Percentiles rank a stretch among this genome's conserved stretches.
Conservation (phyloP, 306 rosid genomes). For the Ammopiptanthus mongolicus region DNA sequence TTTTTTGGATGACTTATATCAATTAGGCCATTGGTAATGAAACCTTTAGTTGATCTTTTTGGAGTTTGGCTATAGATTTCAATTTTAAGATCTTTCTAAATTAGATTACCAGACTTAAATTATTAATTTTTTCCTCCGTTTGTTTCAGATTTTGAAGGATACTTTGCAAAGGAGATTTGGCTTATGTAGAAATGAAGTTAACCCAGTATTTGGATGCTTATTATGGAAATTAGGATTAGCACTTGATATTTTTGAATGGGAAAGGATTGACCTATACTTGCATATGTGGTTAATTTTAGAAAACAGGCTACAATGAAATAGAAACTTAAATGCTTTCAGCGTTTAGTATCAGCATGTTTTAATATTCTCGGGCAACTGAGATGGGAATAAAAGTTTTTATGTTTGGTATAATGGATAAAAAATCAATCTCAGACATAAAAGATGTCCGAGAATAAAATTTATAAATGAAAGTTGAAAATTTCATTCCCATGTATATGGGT, state of each 20-base stretch:
- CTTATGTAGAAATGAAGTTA: slow-evolving; percentile 8
- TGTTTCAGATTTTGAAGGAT: slow-evolving; percentile 14
- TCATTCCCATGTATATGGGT: too few species aligned
- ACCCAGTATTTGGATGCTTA: slow-evolving; percentile 16
- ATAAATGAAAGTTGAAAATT: too few species aligned
- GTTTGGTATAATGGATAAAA: too few species aligned
- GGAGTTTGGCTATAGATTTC: neutral
- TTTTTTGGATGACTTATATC: neutral
- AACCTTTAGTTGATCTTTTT: neutral
- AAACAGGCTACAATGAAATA: slow-evolving; percentile 20
- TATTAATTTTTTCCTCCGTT: neutral
- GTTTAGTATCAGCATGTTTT: too few species aligned
- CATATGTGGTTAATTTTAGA: slow-evolving; percentile 6
- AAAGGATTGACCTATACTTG: slow-evolving; percentile 6
- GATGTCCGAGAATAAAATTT: too few species aligned
- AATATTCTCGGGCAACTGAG: too few species aligned
- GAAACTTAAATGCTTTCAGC: slow-evolving; percentile 4
- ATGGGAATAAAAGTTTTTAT: too few species aligned
- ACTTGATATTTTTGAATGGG: slow-evolving; percentile 3
- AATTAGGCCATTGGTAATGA: neutral
- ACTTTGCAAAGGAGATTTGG: slow-evolving; percentile 9
- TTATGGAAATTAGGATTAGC: neutral
- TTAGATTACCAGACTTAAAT: neutral
- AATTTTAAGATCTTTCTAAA: neutral
- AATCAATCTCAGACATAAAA: too few species aligned